phyloP scores from a whole-genome alignment of 352 stramenopile genomes.

The Phytophthora lateralis region DNA sequence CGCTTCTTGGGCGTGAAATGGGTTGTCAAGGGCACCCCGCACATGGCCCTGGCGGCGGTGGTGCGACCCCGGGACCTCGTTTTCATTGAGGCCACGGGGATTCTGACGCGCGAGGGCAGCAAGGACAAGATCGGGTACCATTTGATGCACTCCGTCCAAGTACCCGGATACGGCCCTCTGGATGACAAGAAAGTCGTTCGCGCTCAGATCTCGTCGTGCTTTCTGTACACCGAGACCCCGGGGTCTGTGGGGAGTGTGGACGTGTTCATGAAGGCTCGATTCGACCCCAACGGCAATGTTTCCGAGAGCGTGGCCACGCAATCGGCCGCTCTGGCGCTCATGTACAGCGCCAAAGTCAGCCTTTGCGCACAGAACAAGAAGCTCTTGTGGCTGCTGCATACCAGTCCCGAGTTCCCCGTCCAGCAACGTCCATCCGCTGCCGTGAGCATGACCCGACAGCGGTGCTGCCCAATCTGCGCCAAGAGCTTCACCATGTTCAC shows the following conservation, averaged over 20 bases:
- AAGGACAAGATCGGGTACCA: conserved; percentile 49
- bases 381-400: conserved; percentile 42
- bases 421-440: conserved; percentile 14
- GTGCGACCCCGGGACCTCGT: conserved; percentile 47
- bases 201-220: conserved; percentile 42
- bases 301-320: conserved; percentile 29
- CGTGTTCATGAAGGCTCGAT: conserved; percentile 41
- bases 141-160: conserved; percentile 51
- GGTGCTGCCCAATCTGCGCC: conserved; percentile 35
- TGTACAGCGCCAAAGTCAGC: conserved; percentile 27
- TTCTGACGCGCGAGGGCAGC: conserved; percentile 32
- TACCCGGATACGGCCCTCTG: conserved; percentile 41
- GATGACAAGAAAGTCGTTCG: conserved; percentile 42
- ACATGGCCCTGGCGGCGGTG: conserved; percentile 17
- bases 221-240: conserved; percentile 42
- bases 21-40: conserved; percentile 46
- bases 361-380: conserved; percentile 52
- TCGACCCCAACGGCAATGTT: conserved; percentile 38
- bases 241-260: conserved; percentile 26
- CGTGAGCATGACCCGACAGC: conserved; percentile 17
- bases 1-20: conserved; percentile 59
- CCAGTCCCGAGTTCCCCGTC: conserved; percentile 10
- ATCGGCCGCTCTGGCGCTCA: conserved; percentile 31
- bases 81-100: conserved; percentile 47
- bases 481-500: conserved; percentile 38